A percentile compares a stretch with the other conserved stretches of the same genome.
Conservation (phyloP, 176 grass and related monocot genomes). For the Cenchrus purpureus region DNA sequence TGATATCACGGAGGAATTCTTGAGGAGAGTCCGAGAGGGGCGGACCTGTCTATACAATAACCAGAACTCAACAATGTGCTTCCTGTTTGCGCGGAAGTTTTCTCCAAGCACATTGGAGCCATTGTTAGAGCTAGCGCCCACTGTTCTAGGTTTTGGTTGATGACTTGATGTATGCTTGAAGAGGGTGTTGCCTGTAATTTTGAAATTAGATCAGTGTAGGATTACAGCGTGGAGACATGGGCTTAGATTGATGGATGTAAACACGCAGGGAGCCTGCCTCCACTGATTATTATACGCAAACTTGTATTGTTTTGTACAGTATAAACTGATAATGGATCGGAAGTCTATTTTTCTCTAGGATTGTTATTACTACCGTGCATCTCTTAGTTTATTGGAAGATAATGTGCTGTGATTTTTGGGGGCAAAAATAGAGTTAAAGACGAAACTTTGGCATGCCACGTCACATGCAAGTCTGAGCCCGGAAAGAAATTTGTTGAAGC, state of each 20-base stretch:
- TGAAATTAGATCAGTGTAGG: slow-evolving; percentile 51
- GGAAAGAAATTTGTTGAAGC: not conserved
- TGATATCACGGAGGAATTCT: slow-evolving; percentile 73
- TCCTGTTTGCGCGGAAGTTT: slow-evolving; percentile 90
- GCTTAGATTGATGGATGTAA: slow-evolving; percentile 19
- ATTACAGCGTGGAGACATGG: slow-evolving; percentile 36
- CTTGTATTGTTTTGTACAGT: slow-evolving; percentile 57
- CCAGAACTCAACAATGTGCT: slow-evolving; percentile 62
- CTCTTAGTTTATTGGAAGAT: slow-evolving; percentile 10
- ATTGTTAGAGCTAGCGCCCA: slow-evolving; percentile 68
- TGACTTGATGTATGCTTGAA: slow-evolving; percentile 41
- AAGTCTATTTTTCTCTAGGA: slow-evolving; percentile 10
- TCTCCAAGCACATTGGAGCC: slow-evolving; percentile 80
- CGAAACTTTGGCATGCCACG: too few species aligned
- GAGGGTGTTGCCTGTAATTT: slow-evolving; percentile 41
- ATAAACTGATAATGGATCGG: slow-evolving; percentile 25
- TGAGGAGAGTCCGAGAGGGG: slow-evolving; percentile 61
- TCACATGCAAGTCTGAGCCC: not conserved
- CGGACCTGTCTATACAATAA: slow-evolving; percentile 75
- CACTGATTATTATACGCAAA: slow-evolving; percentile 32
- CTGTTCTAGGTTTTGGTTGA: slow-evolving; percentile 59
- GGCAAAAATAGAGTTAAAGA: not conserved
- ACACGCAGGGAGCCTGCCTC: not conserved
- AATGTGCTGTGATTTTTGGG: not conserved
- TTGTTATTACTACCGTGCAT: slow-evolving; percentile 1